A percentile compares a stretch with the other conserved stretches of the same genome.
Evolutionary conservation across 768 basidiomycete genomes (phyloP).

Genomic region (Holtermannia corniformis): DNA sequence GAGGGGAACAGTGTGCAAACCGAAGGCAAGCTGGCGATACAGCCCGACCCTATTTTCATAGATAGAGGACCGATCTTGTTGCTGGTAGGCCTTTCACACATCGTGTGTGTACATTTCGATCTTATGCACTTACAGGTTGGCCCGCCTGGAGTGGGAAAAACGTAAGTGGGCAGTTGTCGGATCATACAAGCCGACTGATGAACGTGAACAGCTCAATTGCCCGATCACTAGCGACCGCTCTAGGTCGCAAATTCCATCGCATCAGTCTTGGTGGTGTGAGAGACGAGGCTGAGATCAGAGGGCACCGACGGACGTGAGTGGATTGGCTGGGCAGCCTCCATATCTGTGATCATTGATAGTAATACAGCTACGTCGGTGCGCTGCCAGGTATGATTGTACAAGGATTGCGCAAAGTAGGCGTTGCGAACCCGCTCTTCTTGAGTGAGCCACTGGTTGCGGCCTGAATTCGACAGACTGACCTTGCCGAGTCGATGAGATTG

Average conservation of each 20-base stretch:
- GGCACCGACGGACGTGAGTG: slow-evolving; percentile 57
- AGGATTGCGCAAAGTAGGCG: slow-evolving; percentile 71
- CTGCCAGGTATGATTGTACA: slow-evolving; percentile 56
- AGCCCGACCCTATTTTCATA: slow-evolving; percentile 31
- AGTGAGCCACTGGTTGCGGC: slow-evolving; percentile 4
- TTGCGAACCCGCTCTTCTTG: slow-evolving; percentile 69
- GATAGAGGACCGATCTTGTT: slow-evolving; percentile 41
- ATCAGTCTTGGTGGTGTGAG: slow-evolving; percentile 86
- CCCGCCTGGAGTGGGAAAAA: slow-evolving; percentile 85
- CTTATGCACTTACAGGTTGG: slow-evolving; percentile 51
- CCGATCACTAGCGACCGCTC: slow-evolving; percentile 71
- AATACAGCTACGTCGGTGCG: slow-evolving; percentile 49
- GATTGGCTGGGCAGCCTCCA: background rate
- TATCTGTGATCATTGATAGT: background rate
- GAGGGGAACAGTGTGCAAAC: background rate
- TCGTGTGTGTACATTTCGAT: no score
- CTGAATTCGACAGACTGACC: background rate
- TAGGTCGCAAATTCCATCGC: slow-evolving; percentile 78
- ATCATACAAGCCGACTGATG: background rate
- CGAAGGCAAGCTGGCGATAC: slow-evolving; percentile 8
- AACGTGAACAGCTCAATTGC: slow-evolving; percentile 54
- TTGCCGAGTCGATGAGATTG: slow-evolving; percentile 60
- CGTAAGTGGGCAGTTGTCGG: slow-evolving; percentile 31
- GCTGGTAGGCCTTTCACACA: slow-evolving; percentile 50
- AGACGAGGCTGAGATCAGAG: slow-evolving; percentile 79